phyloP scores from a whole-genome alignment of 2,329 filamentous ascomycete genomes.

The Xylariomycetidae sp. region DNA sequence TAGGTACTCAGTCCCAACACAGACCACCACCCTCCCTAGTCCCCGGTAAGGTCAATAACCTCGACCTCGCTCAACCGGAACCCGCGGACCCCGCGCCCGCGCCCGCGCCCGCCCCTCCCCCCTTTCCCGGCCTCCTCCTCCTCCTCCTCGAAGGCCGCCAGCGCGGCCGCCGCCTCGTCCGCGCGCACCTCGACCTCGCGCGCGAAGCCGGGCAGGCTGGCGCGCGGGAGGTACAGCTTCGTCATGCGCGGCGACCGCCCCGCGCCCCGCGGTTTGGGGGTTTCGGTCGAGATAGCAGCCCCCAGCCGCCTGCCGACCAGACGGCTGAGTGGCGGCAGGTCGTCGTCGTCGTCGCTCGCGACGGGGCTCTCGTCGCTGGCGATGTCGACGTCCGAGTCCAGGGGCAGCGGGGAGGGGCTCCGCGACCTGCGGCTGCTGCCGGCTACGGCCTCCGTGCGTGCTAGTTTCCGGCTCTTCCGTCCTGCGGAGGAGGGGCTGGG shows the following conservation, averaged over 20 bases:
- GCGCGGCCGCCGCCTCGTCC: slow-evolving; percentile 21
- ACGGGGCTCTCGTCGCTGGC: too few species aligned
- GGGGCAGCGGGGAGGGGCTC: too few species aligned
- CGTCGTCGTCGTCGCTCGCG: slow-evolving; percentile 12
- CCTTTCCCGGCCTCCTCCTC: not conserved
- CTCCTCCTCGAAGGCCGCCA: slow-evolving; percentile 3
- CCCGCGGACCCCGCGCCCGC: slow-evolving; percentile 7
- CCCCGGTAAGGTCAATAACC: slow-evolving; percentile 25
- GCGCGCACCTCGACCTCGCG: slow-evolving; percentile 26
- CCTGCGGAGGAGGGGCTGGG: slow-evolving; percentile 11
- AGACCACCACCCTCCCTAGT: too few species aligned
- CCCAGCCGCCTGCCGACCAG: slow-evolving; percentile 7
- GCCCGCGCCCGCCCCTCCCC: not conserved
- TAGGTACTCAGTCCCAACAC: too few species aligned
- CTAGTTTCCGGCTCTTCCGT: slow-evolving; percentile 19
- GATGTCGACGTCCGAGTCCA: slow-evolving; percentile 16
- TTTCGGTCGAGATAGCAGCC: too few species aligned
- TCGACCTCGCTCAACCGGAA: slow-evolving; percentile 25
- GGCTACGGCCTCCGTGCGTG: slow-evolving; percentile 24
- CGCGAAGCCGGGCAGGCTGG: slow-evolving; percentile 34
- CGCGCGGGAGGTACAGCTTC: slow-evolving; percentile 33
- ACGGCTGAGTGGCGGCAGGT: slow-evolving; percentile 20
- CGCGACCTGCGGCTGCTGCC: too few species aligned
- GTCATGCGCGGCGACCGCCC: slow-evolving; percentile 20
- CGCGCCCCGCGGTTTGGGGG: not conserved